Conservation (phyloP, 805 yeast genomes). For the Lachancea meyersii region DNA sequence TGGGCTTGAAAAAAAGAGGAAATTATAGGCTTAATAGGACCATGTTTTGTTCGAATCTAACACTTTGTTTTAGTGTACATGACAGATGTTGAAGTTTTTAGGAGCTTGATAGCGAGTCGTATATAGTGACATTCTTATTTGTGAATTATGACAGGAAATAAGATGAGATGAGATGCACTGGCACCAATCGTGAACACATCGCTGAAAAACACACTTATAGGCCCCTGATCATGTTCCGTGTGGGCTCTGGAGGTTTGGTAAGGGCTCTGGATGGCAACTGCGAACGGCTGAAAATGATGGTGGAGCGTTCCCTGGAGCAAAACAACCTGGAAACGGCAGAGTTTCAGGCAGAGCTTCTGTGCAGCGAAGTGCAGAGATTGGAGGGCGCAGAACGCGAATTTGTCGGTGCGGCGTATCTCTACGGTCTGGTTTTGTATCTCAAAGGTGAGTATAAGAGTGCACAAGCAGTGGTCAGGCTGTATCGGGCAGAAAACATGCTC, state of each 20-base stretch:
- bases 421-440: conserved; percentile 60
- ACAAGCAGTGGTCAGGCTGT: conserved; percentile 35
- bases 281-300: conserved; percentile 13
- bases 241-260: conserved; percentile 7
- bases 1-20: too few species aligned
- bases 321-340: conserved; percentile 55
- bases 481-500: conserved; percentile 53
- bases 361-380: conserved; percentile 43
- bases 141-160: too few species aligned
- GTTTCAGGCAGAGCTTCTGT: conserved; percentile 75
- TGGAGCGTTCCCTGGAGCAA: conserved; percentile 23
- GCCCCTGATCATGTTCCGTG: conserved; percentile 4
- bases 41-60: too few species aligned
- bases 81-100: background rate
- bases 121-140: background rate
- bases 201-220: background rate
- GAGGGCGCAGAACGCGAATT: conserved; percentile 17
- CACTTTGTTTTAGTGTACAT: background rate
- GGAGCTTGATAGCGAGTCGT: background rate
- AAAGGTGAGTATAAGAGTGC: conserved; percentile 58
- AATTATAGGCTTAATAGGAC: too few species aligned
- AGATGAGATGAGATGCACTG: too few species aligned
- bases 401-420: conserved; percentile 58
- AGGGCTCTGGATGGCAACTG: conserved; percentile 4
- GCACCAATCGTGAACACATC: too few species aligned